These are phyloP conservation scores for Mortierella claussenii DNA, from an alignment of 192 early-diverging fungal species.

Conservation along the genomic window DNA sequence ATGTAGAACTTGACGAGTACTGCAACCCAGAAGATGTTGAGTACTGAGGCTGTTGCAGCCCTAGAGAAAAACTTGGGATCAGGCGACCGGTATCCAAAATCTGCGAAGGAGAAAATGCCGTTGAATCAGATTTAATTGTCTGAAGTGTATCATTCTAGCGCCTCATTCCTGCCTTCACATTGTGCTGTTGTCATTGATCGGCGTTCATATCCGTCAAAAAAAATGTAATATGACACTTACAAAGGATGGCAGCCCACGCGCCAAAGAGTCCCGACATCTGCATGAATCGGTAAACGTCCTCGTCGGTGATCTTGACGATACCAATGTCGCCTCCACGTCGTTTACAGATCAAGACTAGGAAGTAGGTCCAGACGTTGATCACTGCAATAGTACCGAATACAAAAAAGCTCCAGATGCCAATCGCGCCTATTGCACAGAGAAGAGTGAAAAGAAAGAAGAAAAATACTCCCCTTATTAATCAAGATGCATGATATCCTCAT, in stretches of 20 bases:
- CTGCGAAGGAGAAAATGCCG: too few relatives aligned
- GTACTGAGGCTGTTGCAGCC: conserved; percentile 13
- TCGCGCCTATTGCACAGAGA: background rate
- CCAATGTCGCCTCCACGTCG: conserved; percentile 39
- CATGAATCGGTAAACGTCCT: conserved; percentile 32
- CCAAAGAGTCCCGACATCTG: conserved; percentile 42
- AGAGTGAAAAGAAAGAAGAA: conserved; percentile 3
- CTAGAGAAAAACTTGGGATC: conserved; percentile 36
- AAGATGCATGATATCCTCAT: too few relatives aligned
- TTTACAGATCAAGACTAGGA: conserved; percentile 26
- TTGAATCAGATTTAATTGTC: too few relatives aligned
- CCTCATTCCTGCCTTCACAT: too few relatives aligned
- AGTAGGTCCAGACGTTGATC: conserved; percentile 44
- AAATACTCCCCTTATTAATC: background rate
- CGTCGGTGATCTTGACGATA: conserved; percentile 24
- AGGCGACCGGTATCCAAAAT: conserved; percentile 22
- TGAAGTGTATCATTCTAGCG: too few relatives aligned
- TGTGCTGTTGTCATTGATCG: too few relatives aligned
- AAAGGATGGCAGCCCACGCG: conserved; percentile 27
- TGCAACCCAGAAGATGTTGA: conserved; percentile 56
- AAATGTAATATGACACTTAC: conserved; percentile 20
- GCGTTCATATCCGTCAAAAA: too few relatives aligned
- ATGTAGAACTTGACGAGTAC: conserved; percentile 91
- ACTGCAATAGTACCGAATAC: conserved; percentile 18
- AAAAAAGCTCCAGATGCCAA: conserved; percentile 25